Evolutionary conservation across 345 rosid genomes (phyloP).

Genomic region (Moricandia moricandioides): DNA sequence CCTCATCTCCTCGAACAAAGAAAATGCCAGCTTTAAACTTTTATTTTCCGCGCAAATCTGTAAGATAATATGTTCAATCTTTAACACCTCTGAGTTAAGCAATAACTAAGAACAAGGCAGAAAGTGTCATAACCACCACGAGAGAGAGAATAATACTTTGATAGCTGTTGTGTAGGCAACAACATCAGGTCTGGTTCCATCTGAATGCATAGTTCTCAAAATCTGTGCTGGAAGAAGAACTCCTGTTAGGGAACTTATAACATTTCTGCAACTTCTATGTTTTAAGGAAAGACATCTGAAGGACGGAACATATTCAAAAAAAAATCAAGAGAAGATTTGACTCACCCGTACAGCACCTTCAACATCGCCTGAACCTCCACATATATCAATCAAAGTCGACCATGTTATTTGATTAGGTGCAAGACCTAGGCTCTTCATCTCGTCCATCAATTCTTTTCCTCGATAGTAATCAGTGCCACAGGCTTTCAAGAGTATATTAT

Average conservation of each 20-base stretch:
- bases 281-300: conserved; percentile 7
- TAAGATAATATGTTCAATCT: conserved; percentile 23
- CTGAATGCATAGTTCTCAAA: conserved; percentile 66
- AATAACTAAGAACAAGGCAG: not conserved
- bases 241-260: conserved; percentile 31
- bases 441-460: conserved; percentile 74
- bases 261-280: not conserved
- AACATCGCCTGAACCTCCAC: conserved; percentile 70
- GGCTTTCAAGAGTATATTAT: conserved; percentile 79
- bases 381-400: conserved; percentile 77
- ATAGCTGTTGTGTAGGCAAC: conserved; percentile 88
- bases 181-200: conserved; percentile 79
- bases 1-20: conserved; percentile 82
- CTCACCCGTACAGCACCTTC: conserved; percentile 78
- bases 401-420: conserved; percentile 76
- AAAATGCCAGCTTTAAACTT: conserved; percentile 66
- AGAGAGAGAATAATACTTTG: conserved; percentile 52
- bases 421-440: conserved; percentile 75
- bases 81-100: conserved; percentile 19
- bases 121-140: not conserved
- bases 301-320: not conserved
- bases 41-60: conserved; percentile 71
- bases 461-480: conserved; percentile 69
- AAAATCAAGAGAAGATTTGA: not conserved
- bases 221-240: conserved; percentile 58